phyloP scores from a whole-genome alignment of 176 grass and related monocot species.

The Echinochloa phyllopogon region DNA sequence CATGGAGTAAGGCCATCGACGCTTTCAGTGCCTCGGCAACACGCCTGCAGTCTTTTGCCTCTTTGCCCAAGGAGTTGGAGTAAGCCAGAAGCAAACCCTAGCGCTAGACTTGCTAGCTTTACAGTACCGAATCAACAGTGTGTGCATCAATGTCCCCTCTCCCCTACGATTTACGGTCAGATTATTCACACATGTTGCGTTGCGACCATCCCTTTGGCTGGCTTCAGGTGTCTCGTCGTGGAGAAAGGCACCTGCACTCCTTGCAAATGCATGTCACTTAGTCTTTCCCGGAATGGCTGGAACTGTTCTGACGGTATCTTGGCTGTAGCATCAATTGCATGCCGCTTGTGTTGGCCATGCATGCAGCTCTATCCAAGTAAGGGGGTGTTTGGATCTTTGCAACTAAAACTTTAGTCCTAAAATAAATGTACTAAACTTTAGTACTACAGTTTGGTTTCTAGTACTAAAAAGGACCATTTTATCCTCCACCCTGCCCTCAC shows the following conservation, averaged over 20 bases:
- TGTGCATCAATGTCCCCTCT: not conserved
- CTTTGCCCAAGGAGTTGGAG: constrained; percentile 37
- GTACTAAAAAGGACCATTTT: no score
- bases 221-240: constrained; percentile 35
- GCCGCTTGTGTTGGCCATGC: not conserved
- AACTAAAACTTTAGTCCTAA: no score
- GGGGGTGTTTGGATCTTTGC: no score
- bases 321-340: constrained; percentile 41
- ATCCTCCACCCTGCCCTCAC: no score
- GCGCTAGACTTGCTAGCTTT: not conserved
- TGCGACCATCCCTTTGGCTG: not conserved
- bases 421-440: no score
- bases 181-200: not conserved
- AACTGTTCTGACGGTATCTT: constrained; percentile 47
- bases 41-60: constrained; percentile 39
- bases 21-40: constrained; percentile 48
- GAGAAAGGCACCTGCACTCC: constrained; percentile 19
- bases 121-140: not conserved
- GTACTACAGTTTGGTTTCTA: no score
- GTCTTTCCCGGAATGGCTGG: constrained; percentile 37
- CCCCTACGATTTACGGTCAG: not conserved
- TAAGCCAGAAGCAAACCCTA: constrained; percentile 45
- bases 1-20: not conserved
- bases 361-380: not conserved
- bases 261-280: constrained; percentile 52